A percentile compares a stretch with the other conserved stretches of the same genome.
Conservation (phyloP, 2,329 filamentous ascomycete genomes). For the Nannizzia gypsea region DNA sequence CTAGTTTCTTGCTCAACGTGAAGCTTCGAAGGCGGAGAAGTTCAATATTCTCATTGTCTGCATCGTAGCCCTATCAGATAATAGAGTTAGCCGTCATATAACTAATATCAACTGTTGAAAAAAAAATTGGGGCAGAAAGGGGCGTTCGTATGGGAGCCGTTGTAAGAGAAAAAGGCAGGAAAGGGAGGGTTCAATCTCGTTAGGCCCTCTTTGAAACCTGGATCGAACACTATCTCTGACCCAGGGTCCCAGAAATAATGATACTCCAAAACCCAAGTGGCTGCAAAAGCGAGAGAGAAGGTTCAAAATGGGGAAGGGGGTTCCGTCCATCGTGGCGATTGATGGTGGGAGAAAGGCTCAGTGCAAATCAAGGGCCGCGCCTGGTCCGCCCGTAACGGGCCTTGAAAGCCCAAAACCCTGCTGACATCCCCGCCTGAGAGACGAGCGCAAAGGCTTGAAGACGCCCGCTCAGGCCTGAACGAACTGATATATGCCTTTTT, state of each 20-base stretch:
- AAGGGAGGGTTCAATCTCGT: not conserved
- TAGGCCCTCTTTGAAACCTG: constrained; percentile 1
- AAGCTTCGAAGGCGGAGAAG: constrained; percentile 71
- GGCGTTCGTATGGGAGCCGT: not conserved
- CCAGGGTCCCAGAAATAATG: not conserved
- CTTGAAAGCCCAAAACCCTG: not conserved
- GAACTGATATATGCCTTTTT: not conserved
- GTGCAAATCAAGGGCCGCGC: constrained; percentile 2
- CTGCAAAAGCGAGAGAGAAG: not conserved
- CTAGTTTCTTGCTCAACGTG: constrained; percentile 56
- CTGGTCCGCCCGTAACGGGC: constrained; percentile 5
- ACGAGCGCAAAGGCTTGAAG: not conserved
- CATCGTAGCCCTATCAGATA: constrained; percentile 53
- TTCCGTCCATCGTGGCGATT: not conserved
- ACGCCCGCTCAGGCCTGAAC: not conserved
- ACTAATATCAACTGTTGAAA: not conserved
- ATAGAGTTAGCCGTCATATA: constrained; percentile 1
- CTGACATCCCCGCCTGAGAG: not conserved
- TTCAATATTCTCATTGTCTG: constrained; percentile 65
- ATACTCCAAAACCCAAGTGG: constrained; percentile 8
- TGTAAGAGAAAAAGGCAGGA: not conserved
- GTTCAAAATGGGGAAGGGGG: not conserved
- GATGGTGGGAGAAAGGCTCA: not conserved
- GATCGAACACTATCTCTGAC: constrained; percentile 1
- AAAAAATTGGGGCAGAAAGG: not conserved